These are phyloP conservation scores for Podaxis mareebaensis DNA, from an alignment of 768 basidiomycete genomes.

Conservation along the genomic window DNA sequence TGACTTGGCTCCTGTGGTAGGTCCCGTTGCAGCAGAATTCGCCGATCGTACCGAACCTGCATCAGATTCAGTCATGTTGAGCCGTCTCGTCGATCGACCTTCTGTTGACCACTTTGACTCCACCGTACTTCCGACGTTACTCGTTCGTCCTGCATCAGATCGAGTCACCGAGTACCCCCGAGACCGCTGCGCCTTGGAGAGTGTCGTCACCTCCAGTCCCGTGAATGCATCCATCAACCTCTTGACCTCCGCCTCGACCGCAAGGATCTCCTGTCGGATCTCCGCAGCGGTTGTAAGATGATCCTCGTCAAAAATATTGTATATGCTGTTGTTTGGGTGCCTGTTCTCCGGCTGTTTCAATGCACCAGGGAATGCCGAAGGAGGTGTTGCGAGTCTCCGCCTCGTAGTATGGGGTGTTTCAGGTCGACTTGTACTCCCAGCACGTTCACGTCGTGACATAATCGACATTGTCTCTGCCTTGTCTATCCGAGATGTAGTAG, in stretches of 20 bases:
- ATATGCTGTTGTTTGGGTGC: conserved; percentile 33
- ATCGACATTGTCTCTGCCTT: conserved; percentile 43
- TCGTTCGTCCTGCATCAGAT: conserved; percentile 16
- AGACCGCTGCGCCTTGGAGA: conserved; percentile 49
- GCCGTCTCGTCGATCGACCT: conserved; percentile 33
- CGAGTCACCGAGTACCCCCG: conserved; percentile 24
- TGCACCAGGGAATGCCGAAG: conserved; percentile 54
- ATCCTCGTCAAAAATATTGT: conserved; percentile 55
- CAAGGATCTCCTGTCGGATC: conserved; percentile 64
- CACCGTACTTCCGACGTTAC: conserved; percentile 14
- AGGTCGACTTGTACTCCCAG: conserved; percentile 45
- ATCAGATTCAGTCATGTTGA: conserved; percentile 46
- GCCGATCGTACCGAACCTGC: conserved; percentile 53
- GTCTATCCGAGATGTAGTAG: conserved; percentile 36
- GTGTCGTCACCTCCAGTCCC: conserved; percentile 70
- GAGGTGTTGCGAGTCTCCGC: conserved; percentile 45
- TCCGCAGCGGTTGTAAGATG: conserved; percentile 58
- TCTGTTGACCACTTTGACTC: conserved; percentile 25
- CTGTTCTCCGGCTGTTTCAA: conserved; percentile 37
- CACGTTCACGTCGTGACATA: conserved; percentile 40
- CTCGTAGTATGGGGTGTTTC: conserved; percentile 49
- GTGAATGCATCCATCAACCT: conserved; percentile 79
- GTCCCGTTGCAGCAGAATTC: conserved; percentile 49
- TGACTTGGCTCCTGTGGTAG: conserved; percentile 46
- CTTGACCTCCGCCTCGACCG: conserved; percentile 70